phyloP scores from a whole-genome alignment of 148 eudicot species.

The Oxyria digyna region DNA sequence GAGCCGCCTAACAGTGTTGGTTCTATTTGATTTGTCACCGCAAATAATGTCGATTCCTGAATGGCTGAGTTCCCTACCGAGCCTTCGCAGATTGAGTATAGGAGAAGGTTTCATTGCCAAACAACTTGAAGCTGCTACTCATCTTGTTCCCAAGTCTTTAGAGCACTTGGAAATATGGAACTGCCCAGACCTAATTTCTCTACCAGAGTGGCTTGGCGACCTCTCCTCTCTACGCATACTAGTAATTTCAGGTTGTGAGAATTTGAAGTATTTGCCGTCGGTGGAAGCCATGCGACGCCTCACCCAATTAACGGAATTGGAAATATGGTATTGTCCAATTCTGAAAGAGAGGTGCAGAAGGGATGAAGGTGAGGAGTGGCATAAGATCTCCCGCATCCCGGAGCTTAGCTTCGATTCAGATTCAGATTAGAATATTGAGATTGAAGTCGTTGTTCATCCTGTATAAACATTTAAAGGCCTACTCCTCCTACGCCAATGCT shows the following conservation, averaged over 20 bases:
- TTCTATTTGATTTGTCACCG: background rate
- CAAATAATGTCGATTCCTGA: background rate
- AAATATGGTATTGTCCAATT: too few species aligned
- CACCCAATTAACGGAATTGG: too few species aligned
- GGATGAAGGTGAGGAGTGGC: too few species aligned
- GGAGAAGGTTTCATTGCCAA: background rate
- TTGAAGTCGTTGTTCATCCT: too few species aligned
- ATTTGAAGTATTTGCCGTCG: too few species aligned
- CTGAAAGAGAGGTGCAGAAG: too few species aligned
- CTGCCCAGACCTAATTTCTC: background rate
- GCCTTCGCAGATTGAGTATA: background rate
- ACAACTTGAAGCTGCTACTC: background rate
- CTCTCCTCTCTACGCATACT: background rate
- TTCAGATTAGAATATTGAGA: too few species aligned
- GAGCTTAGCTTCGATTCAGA: too few species aligned
- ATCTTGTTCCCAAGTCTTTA: background rate
- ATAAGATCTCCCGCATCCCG: too few species aligned
- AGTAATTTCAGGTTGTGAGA: background rate
- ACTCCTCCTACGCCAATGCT: too few species aligned
- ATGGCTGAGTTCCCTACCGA: background rate
- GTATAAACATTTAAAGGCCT: too few species aligned
- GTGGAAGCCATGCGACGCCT: too few species aligned
- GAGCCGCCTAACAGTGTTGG: background rate
- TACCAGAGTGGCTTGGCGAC: background rate
- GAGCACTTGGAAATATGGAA: background rate